Conservation (phyloP, 108 stramenopile species). For the Discostella stelligeroides region DNA sequence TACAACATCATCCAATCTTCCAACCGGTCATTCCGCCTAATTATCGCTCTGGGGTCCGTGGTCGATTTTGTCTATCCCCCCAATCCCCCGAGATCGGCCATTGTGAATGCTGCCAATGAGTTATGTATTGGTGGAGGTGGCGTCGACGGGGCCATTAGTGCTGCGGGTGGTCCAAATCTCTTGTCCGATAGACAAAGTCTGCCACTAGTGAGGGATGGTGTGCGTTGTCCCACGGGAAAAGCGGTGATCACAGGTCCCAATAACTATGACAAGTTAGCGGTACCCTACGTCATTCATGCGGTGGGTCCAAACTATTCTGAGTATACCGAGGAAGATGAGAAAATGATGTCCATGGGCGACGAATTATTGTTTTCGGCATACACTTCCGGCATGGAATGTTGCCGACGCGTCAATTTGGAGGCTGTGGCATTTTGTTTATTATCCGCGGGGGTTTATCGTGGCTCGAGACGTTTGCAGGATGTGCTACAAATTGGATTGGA, state of each 20-base stretch:
- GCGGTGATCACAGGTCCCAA: constrained; percentile 75
- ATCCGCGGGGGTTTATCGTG: constrained; percentile 80
- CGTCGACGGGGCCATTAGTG: constrained; percentile 85
- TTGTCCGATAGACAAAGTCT: constrained; percentile 55
- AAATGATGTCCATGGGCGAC: constrained; percentile 31
- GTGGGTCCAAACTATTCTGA: constrained; percentile 82
- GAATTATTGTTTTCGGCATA: constrained; percentile 60
- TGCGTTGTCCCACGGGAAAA: constrained; percentile 69
- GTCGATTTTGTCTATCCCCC: constrained; percentile 40
- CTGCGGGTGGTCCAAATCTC: constrained; percentile 68
- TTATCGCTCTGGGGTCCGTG: constrained; percentile 54
- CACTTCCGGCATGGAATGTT: constrained; percentile 44
- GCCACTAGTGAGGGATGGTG: constrained; percentile 32
- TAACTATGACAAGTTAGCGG: constrained; percentile 53
- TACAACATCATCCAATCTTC: neutral
- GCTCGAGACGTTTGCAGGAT: constrained; percentile 46
- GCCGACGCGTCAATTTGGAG: constrained; percentile 46
- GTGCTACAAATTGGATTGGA: constrained; percentile 65
- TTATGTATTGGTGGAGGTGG: constrained; percentile 85
- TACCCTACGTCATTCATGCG: constrained; percentile 78
- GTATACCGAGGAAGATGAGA: constrained; percentile 15
- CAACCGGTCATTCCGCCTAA: constrained; percentile 34
- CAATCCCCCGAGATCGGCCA: constrained; percentile 49
- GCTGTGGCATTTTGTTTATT: constrained; percentile 74
- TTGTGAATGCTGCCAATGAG: constrained; percentile 88